These are phyloP conservation scores for Protomyces inundatus DNA, from an alignment of 1,139 yeast genomes.

Conservation along the genomic window DNA sequence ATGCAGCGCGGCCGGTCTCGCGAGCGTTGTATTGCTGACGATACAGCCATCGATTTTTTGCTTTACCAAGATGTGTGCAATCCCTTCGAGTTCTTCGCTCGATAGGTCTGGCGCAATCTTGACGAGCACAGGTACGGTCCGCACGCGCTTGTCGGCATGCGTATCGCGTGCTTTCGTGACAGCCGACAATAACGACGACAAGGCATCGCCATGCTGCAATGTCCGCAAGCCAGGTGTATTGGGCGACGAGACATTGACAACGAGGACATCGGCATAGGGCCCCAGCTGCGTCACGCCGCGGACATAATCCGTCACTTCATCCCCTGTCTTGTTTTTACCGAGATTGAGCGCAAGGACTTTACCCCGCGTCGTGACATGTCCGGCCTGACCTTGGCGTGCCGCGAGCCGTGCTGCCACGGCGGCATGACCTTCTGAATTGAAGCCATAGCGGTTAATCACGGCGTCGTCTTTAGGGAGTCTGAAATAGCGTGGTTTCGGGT, in stretches of 20 bases:
- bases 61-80: slow-evolving; percentile 71
- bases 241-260: slow-evolving; percentile 91
- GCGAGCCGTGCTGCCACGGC: slow-evolving; percentile 58
- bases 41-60: slow-evolving; percentile 87
- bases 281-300: slow-evolving; percentile 79
- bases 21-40: slow-evolving; percentile 84
- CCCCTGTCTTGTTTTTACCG: slow-evolving; percentile 89
- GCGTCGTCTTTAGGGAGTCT: slow-evolving; percentile 81
- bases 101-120: slow-evolving; percentile 91
- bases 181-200: slow-evolving; percentile 58
- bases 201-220: slow-evolving; percentile 69
- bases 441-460: slow-evolving; percentile 89
- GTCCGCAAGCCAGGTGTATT: slow-evolving; percentile 92
- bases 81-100: slow-evolving; percentile 72
- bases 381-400: slow-evolving; percentile 25
- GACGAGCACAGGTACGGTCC: slow-evolving; percentile 59
- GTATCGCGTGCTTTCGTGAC: slow-evolving; percentile 42
- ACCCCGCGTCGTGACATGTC: slow-evolving; percentile 40
- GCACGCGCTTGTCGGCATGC: slow-evolving; percentile 35
- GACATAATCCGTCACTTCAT: slow-evolving; percentile 78
- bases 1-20: slow-evolving; percentile 43
- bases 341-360: slow-evolving; percentile 74
- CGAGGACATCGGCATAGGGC: slow-evolving; percentile 78
- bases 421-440: slow-evolving; percentile 85
- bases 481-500: slow-evolving; percentile 84